Conservation (phyloP, 2,329 filamentous ascomycete genomes). For the Hymenoscyphus repandus region DNA sequence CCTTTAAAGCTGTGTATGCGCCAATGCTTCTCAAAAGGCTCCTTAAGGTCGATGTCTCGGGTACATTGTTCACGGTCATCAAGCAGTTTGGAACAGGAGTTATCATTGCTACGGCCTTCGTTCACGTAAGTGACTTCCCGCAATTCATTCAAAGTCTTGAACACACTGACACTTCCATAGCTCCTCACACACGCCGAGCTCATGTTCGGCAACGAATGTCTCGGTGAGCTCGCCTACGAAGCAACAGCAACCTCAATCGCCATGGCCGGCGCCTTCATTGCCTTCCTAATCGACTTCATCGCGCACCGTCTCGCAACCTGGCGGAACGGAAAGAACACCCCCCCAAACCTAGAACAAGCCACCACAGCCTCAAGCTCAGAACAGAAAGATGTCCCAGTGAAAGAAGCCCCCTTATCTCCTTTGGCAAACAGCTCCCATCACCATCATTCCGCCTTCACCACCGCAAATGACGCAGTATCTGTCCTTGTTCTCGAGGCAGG, state of each 20-base stretch:
- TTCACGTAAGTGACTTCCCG: constrained; percentile 47
- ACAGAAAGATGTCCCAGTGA: not conserved
- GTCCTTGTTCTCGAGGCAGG: constrained; percentile 69
- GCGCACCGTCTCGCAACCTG: constrained; percentile 51
- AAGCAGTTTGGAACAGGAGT: constrained; percentile 73
- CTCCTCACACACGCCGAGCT: constrained; percentile 67
- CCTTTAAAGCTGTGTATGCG: constrained; percentile 49
- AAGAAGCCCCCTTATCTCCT: not conserved
- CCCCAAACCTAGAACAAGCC: not conserved
- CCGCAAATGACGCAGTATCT: constrained; percentile 20
- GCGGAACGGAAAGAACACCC: constrained; percentile 32
- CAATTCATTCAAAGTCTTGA: not conserved
- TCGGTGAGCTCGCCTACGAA: constrained; percentile 63
- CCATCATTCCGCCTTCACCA: constrained; percentile 18
- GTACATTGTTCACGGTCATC: constrained; percentile 37
- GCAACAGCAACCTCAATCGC: constrained; percentile 63
- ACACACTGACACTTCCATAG: constrained; percentile 34
- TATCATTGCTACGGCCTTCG: constrained; percentile 65
- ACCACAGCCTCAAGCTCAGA: too few species aligned
- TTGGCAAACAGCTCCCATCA: not conserved
- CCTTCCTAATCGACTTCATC: constrained; percentile 66
- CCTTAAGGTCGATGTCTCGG: not conserved
- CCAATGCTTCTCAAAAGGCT: constrained; percentile 52
- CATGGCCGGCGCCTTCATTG: constrained; percentile 69
- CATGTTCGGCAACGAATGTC: constrained; percentile 57